Evolutionary conservation across 1,284 basidiomycete species (phyloP), one percentile per base, ranked within the genome.

Genomic region (Apiotrichum montevideense): DNA sequence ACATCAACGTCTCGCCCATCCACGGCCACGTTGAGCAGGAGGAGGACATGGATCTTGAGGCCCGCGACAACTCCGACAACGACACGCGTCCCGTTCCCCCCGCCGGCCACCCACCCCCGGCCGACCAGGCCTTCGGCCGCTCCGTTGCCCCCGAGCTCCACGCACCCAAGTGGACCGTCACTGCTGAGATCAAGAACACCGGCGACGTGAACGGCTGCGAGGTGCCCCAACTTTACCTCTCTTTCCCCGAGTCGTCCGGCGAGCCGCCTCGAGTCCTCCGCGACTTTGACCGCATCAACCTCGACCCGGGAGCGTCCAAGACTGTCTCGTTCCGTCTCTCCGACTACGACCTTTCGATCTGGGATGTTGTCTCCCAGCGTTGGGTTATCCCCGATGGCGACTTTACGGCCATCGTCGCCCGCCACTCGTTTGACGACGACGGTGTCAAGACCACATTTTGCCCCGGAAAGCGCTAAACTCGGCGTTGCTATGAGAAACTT

Each of bases 161-260:
- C 66, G 60, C 67, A 48, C 61, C 66, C 21, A 66, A 68, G 32
- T 75, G 71, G 68, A 68, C 59, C 1, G 66, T 80, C 51, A 66
- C 72, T 4, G 73, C 73, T 10, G 70, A 77, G 33, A 66, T 82
- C 41, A 74, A 71, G 42, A 82, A 82, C 66, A 70, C 69, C 1
- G 80, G 80, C 10, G 46, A 59, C 4, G 65, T 76, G 2, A 65
- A 69, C 5, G 80, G 77, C 2, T 75, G 73, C 57, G 80, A 81
- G 45, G 60, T 76, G 8, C 71, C 68, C 1, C 71, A 78, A 62
- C 58, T 77, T 14, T 78, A 77, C 62, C 67, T 78, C 48, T 51
- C 57, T 5, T 80, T 71, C 72, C 78, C 79, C 8, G 43, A 59
- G 8, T 54, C 46, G 2, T 64, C 72, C 3, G 72, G 72, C 5